phyloP scores from a whole-genome alignment of 805 yeast species.

The Clavispora phyllophila region DNA sequence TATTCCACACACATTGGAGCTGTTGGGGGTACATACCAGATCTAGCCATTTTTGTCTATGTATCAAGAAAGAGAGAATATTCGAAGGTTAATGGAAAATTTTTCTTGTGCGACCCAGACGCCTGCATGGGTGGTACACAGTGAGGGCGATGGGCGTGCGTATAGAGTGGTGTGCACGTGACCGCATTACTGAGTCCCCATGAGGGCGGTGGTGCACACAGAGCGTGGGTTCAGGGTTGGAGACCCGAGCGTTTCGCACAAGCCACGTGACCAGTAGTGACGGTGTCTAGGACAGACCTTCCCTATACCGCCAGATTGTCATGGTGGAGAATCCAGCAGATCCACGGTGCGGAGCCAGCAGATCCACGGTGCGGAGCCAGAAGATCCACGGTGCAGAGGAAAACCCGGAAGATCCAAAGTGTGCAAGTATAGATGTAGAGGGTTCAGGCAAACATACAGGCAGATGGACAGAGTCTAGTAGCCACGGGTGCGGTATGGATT shows the following conservation, averaged over 20 bases:
- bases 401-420: too few species aligned
- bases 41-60: constrained; percentile 50
- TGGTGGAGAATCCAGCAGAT: too few species aligned
- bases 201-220: not conserved
- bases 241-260: not conserved
- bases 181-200: not conserved
- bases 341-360: too few species aligned
- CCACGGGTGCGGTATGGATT: too few species aligned
- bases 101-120: constrained; percentile 10
- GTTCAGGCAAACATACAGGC: too few species aligned
- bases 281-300: not conserved
- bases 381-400: too few species aligned
- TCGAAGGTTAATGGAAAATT: constrained; percentile 10
- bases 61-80: constrained; percentile 8
- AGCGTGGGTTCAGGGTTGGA: not conserved
- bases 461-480: too few species aligned
- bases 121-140: constrained; percentile 9
- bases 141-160: not conserved
- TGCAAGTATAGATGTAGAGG: too few species aligned
- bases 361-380: too few species aligned
- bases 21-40: constrained; percentile 48
- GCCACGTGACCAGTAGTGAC: not conserved
- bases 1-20: not conserved
- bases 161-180: not conserved
- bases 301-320: too few species aligned